Evolutionary conservation across 164 flowering plant species (phyloP).

Genomic region (Taxillus chinensis): DNA sequence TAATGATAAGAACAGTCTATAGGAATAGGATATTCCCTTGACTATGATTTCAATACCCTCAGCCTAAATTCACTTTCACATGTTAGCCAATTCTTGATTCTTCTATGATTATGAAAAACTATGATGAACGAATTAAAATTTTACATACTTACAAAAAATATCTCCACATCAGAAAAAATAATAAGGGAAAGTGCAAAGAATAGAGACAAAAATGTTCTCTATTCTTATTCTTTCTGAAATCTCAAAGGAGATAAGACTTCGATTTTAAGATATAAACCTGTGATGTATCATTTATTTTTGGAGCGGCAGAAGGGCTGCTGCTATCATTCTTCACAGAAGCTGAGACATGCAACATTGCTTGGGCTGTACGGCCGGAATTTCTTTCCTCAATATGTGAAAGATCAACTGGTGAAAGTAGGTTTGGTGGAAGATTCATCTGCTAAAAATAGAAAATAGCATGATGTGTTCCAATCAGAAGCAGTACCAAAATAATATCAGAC

Average conservation of each 20-base stretch:
- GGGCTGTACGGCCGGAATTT: slow-evolving; percentile 18
- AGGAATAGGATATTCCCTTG: no score
- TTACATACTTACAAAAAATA: no score
- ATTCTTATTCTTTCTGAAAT: background rate
- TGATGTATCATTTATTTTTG: slow-evolving; percentile 21
- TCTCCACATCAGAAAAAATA: no score
- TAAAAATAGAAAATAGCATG: slow-evolving; percentile 7
- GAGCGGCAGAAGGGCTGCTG: slow-evolving; percentile 15
- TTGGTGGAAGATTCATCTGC: slow-evolving; percentile 44
- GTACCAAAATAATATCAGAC: no score
- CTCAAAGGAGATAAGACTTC: background rate
- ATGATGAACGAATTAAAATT: no score
- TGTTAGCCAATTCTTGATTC: no score
- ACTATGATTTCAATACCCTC: no score
- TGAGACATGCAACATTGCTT: slow-evolving; percentile 17
- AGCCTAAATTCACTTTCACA: no score
- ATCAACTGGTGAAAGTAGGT: slow-evolving; percentile 32
- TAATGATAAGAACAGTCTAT: no score
- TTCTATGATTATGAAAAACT: no score
- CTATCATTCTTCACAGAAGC: slow-evolving; percentile 13
- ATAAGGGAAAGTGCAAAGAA: no score
- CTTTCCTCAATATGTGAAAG: slow-evolving; percentile 22
- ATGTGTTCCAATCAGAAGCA: background rate
- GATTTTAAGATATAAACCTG: slow-evolving; percentile 20
- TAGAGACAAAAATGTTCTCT: no score